A percentile compares a stretch with the other conserved stretches of the same genome.
phyloP scores from a whole-genome alignment of 176 grass and related monocot genomes.

The Coix lacrymajobi region DNA sequence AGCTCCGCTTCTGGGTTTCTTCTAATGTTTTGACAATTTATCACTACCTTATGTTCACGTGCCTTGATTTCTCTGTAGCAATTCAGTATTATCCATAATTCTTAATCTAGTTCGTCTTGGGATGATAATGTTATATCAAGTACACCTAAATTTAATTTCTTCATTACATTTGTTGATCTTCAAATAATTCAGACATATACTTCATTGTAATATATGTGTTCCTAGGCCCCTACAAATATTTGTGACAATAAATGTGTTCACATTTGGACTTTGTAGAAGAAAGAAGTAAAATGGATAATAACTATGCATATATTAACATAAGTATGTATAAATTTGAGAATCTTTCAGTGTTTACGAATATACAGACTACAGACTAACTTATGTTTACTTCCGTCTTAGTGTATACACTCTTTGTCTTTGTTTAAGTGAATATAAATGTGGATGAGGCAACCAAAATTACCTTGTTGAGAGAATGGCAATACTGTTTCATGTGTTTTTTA shows the following conservation, averaged over 20 bases:
- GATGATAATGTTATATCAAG: not conserved
- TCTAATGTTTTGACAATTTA: not conserved
- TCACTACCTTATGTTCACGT: not conserved
- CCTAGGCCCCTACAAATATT: not conserved
- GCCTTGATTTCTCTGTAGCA: not conserved
- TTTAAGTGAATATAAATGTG: not conserved
- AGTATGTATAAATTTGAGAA: not conserved
- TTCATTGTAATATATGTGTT: not conserved
- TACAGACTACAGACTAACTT: not conserved
- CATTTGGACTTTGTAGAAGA: not conserved
- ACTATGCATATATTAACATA: not conserved
- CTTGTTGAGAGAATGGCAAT: too few relatives aligned
- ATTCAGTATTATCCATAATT: constrained; percentile 6
- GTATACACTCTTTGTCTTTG: not conserved
- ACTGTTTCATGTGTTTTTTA: too few relatives aligned
- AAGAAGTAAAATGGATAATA: not conserved
- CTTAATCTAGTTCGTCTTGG: not conserved
- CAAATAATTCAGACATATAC: not conserved
- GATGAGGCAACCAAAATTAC: not conserved
- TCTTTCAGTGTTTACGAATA: not conserved
- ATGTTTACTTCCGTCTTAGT: not conserved
- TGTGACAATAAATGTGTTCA: not conserved
- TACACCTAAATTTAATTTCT: not conserved
- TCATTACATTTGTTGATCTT: not conserved
- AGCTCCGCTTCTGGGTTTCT: not conserved